phyloP scores from a whole-genome alignment of 1,139 yeast genomes.

The Kluyveromyces sp. region DNA sequence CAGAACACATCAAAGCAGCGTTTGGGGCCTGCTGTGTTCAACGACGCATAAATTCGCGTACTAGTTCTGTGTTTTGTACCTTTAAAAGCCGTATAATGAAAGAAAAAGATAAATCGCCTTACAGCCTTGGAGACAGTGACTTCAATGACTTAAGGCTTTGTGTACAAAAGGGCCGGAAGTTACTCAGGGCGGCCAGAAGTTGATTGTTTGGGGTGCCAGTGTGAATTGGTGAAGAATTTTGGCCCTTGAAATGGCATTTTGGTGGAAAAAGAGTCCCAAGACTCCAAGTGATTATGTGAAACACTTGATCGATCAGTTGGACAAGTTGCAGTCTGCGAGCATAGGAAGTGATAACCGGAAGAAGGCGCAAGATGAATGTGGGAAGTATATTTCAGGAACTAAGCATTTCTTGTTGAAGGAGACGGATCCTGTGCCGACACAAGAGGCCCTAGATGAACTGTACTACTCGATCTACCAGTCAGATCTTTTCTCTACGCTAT shows the following conservation, averaged over 20 bases:
- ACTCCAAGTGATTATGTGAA: conserved; percentile 81
- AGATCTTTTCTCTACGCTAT: conserved; percentile 58
- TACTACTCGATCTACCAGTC: conserved; percentile 37
- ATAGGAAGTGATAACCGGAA: conserved; percentile 41
- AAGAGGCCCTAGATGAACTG: conserved; percentile 65
- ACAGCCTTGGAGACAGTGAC: no score
- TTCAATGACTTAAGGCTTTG: no score
- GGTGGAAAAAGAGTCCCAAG: conserved; percentile 88
- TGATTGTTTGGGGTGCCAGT: background rate
- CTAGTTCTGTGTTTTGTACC: background rate
- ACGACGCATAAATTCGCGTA: background rate
- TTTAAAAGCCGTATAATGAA: background rate
- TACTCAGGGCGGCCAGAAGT: no score
- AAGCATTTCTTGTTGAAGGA: conserved; percentile 69
- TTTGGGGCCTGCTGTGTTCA: no score
- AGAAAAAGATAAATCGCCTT: no score
- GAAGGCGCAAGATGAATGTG: conserved; percentile 69
- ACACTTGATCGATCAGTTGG: conserved; percentile 64
- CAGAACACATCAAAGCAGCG: no score
- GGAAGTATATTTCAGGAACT: conserved; percentile 60
- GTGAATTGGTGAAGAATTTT: background rate
- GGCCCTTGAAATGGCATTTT: conserved; percentile 60
- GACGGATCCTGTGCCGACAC: conserved; percentile 57
- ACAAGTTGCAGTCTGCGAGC: conserved; percentile 47
- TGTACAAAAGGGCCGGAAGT: no score